These are phyloP conservation scores for Kazachstania sp. DNA, from an alignment of 1,139 yeast genomes.

Conservation along the genomic window DNA sequence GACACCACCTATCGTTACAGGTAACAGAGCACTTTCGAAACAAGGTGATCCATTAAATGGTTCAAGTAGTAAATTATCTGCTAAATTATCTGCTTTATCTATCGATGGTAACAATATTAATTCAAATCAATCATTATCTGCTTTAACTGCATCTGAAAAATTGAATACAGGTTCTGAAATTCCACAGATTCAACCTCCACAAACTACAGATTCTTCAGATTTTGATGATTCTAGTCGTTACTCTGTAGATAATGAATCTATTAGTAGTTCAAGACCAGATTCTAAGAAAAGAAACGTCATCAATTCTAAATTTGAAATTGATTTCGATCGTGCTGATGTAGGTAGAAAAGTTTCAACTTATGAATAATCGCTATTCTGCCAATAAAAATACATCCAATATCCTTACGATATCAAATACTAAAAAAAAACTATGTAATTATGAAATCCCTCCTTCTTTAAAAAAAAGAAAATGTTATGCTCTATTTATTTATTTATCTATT, in stretches of 20 bases:
- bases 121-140: constrained; percentile 17
- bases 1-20: constrained; percentile 11
- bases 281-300: constrained; percentile 22
- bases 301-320: constrained; percentile 30
- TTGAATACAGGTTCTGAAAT: constrained; percentile 25
- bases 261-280: constrained; percentile 8
- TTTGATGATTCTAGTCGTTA: constrained; percentile 3
- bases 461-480: not conserved
- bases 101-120: constrained; percentile 7
- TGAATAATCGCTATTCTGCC: constrained; percentile 11
- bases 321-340: constrained; percentile 34
- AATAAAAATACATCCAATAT: not conserved
- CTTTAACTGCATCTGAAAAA: constrained; percentile 26
- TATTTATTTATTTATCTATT: not conserved
- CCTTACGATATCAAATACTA: no score
- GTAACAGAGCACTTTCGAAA: constrained; percentile 2
- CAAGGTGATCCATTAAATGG: constrained; percentile 4
- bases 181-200: constrained; percentile 13
- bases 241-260: not conserved
- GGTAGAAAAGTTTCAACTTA: constrained; percentile 32
- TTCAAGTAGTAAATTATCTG: constrained; percentile 11
- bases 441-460: no score
- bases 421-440: no score
- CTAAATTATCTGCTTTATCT: constrained; percentile 16
- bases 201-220: constrained; percentile 7